These are phyloP conservation scores for Lachnellula hyalina DNA, from an alignment of 2,329 filamentous ascomycete genomes.

Conservation along the genomic window DNA sequence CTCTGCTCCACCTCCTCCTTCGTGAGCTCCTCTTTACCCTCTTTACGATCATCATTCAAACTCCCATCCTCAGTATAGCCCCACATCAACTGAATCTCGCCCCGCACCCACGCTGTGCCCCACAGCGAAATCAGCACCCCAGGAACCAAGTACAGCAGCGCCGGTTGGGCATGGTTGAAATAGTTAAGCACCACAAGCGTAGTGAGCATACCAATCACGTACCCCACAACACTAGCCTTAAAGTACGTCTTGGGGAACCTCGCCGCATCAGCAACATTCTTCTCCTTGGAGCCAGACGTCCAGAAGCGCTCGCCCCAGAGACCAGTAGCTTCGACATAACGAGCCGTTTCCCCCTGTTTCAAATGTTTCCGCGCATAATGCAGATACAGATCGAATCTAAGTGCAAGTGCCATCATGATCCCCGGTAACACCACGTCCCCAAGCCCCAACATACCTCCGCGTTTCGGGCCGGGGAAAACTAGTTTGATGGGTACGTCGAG, in stretches of 20 bases:
- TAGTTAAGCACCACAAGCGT: constrained; percentile 74
- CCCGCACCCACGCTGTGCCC: constrained; percentile 64
- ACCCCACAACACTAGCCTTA: constrained; percentile 68
- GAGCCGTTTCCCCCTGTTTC: constrained; percentile 30
- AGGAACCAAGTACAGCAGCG: constrained; percentile 86
- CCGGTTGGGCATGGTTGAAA: constrained; percentile 79
- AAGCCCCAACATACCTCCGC: constrained; percentile 76
- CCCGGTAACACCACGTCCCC: constrained; percentile 94
- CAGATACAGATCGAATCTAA: constrained; percentile 87
- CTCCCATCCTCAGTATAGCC: constrained; percentile 69
- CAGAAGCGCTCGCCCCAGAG: constrained; percentile 83
- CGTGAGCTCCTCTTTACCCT: constrained; percentile 2
- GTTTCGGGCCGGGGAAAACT: constrained; percentile 64
- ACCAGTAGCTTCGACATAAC: constrained; percentile 57
- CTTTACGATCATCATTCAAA: constrained; percentile 36
- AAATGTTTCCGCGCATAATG: constrained; percentile 66
- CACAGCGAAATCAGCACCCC: constrained; percentile 72
- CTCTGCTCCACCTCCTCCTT: constrained; percentile 6
- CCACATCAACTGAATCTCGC: constrained; percentile 74
- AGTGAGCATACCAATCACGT: constrained; percentile 68
- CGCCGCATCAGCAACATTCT: constrained; percentile 26
- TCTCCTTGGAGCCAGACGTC: constrained; percentile 40
- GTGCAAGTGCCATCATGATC: constrained; percentile 79
- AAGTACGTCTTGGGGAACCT: constrained; percentile 84
- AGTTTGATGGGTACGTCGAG: constrained; percentile 93